Evolutionary conservation across 2,329 filamentous ascomycete genomes (phyloP).

Genomic region (Aspergillus amoenus): DNA sequence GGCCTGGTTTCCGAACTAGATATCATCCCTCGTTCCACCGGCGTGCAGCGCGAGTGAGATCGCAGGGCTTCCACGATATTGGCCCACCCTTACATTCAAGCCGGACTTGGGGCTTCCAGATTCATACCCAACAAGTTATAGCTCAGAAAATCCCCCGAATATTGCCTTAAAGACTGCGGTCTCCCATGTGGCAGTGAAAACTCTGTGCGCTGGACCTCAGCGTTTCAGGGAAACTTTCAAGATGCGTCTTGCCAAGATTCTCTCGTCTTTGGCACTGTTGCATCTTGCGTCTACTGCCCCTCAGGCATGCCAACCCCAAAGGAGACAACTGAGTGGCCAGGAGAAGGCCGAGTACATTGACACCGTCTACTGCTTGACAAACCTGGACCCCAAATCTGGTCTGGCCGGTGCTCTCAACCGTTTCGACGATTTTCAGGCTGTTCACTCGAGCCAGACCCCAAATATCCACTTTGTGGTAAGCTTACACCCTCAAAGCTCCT

Average conservation of each 20-base stretch:
- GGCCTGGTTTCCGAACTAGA: background rate
- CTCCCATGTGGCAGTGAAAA: conserved; percentile 3
- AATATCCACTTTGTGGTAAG: conserved; percentile 18
- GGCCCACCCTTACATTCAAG: background rate
- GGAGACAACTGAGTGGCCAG: conserved; percentile 9
- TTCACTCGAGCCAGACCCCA: conserved; percentile 16
- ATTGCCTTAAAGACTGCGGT: background rate
- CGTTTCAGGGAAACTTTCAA: conserved; percentile 10
- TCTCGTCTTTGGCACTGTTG: conserved; percentile 9
- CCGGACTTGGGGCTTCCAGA: conserved; percentile 2
- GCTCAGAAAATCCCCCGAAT: background rate
- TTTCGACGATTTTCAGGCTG: conserved; percentile 19
- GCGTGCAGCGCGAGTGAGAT: background rate
- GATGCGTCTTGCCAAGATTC: conserved; percentile 10
- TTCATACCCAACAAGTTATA: conserved; percentile 3
- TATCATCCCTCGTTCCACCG: background rate
- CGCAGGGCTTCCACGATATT: background rate
- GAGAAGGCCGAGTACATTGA: conserved; percentile 13
- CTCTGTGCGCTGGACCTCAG: background rate
- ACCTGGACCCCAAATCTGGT: conserved; percentile 11
- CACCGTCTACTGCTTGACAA: conserved; percentile 16
- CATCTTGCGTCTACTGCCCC: conserved; percentile 4
- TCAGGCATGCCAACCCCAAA: background rate
- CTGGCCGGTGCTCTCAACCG: conserved; percentile 11
- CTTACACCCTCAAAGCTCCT: too few relatives aligned